These are phyloP conservation scores for Melastoma malabathricum DNA, from an alignment of 345 rosid species.

Conservation along the genomic window DNA sequence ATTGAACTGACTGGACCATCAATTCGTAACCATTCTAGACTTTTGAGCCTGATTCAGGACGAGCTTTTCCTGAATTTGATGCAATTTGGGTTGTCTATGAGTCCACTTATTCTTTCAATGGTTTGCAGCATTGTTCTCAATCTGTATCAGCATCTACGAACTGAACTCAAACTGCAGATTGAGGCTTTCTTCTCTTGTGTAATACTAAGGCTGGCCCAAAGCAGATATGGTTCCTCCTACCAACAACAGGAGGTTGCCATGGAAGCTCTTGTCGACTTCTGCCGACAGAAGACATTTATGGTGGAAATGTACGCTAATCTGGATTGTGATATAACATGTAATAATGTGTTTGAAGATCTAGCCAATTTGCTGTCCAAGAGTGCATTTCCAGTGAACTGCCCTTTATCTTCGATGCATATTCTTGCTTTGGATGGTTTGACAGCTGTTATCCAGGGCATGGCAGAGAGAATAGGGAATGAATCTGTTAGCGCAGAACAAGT, in stretches of 20 bases:
- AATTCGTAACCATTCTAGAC: conserved; percentile 62
- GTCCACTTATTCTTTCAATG: conserved; percentile 94
- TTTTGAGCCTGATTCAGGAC: conserved; percentile 84
- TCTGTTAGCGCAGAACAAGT: conserved; percentile 48
- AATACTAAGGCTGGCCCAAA: conserved; percentile 92
- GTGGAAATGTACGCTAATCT: conserved; percentile 99
- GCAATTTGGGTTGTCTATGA: conserved; percentile 93
- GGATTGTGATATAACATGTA: conserved; percentile 97
- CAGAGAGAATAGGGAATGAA: conserved; percentile 84
- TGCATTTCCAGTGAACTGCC: conserved; percentile 96
- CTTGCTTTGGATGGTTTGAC: conserved; percentile 94
- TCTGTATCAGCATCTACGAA: conserved; percentile 73
- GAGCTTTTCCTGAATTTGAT: conserved; percentile 85
- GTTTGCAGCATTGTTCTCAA: conserved; percentile 90
- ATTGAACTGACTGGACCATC: conserved; percentile 85
- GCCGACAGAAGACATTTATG: conserved; percentile 96
- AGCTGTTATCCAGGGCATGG: conserved; percentile 98
- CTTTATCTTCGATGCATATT: conserved; percentile 92
- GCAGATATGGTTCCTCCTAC: conserved; percentile 80
- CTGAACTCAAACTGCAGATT: conserved; percentile 85
- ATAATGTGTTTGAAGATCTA: conserved; percentile 95
- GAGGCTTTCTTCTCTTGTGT: conserved; percentile 99
- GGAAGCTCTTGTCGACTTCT: conserved; percentile 98
- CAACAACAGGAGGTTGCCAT: conserved; percentile 99
- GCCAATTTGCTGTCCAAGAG: conserved; percentile 89